phyloP scores from a whole-genome alignment of 1,284 basidiomycete genomes.

The Bjerkandera adusta region DNA sequence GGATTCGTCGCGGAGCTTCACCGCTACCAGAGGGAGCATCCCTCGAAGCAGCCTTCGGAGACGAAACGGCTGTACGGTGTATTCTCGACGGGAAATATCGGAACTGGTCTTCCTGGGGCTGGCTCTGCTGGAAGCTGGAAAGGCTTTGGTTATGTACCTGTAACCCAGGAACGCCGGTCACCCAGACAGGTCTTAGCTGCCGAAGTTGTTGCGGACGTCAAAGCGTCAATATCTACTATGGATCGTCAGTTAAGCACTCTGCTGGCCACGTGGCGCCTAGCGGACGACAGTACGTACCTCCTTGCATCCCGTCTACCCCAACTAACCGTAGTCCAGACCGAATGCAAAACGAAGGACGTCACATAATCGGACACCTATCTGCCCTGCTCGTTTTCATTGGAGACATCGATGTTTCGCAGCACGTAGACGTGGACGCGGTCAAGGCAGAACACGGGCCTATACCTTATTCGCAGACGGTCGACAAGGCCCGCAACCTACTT shows the following conservation, averaged over 20 bases:
- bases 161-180: slow-evolving; percentile 45
- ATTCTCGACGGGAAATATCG: slow-evolving; percentile 63
- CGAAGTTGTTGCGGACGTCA: slow-evolving; percentile 55
- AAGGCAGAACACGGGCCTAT: slow-evolving; percentile 42
- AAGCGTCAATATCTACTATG: slow-evolving; percentile 42
- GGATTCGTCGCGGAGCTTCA: slow-evolving; percentile 75
- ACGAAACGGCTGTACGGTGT: slow-evolving; percentile 62
- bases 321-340: slow-evolving; percentile 20
- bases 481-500: slow-evolving; percentile 61
- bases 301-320: neutral
- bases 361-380: slow-evolving; percentile 51
- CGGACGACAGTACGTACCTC: slow-evolving; percentile 13
- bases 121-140: slow-evolving; percentile 70
- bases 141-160: slow-evolving; percentile 74
- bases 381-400: slow-evolving; percentile 55
- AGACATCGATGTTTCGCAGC: slow-evolving; percentile 71
- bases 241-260: slow-evolving; percentile 42
- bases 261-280: slow-evolving; percentile 11
- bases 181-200: slow-evolving; percentile 49
- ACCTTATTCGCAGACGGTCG: slow-evolving; percentile 60
- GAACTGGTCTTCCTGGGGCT: slow-evolving; percentile 70
- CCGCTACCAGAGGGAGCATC: slow-evolving; percentile 44
- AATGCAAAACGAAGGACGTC: slow-evolving; percentile 35
- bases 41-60: slow-evolving; percentile 26
- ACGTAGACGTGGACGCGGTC: slow-evolving; percentile 77